Conservation (phyloP, 1,284 basidiomycete genomes). For the Leccinum griseonigrum region DNA sequence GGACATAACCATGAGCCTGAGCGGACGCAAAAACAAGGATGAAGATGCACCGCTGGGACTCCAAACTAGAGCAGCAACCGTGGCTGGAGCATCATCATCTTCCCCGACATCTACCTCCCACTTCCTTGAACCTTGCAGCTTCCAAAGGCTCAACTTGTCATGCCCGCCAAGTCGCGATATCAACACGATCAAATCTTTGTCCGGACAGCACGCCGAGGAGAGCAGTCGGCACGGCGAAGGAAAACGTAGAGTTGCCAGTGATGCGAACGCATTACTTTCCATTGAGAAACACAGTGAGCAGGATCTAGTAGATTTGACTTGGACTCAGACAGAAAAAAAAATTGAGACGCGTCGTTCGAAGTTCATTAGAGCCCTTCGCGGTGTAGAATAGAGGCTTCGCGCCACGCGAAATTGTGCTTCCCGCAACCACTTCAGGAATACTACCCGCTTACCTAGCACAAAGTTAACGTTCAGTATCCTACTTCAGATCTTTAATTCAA, state of each 20-base stretch:
- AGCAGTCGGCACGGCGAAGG: conserved; percentile 57
- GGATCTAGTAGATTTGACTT: neutral
- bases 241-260: conserved; percentile 56
- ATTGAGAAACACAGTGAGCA: conserved; percentile 24
- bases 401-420: conserved; percentile 31
- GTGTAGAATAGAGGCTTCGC: conserved; percentile 15
- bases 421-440: conserved; percentile 10
- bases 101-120: conserved; percentile 71
- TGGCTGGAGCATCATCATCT: conserved; percentile 42
- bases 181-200: conserved; percentile 75
- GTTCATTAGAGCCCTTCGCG: conserved; percentile 25
- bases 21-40: neutral
- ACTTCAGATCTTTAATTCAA: conserved; percentile 1
- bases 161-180: conserved; percentile 61
- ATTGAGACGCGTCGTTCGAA: conserved; percentile 17
- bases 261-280: conserved; percentile 49
- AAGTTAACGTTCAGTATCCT: neutral
- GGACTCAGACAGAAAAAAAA: conserved; percentile 10
- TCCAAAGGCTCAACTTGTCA: conserved; percentile 74
- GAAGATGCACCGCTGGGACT: conserved; percentile 68
- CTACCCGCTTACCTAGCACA: neutral
- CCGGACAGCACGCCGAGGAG: conserved; percentile 71
- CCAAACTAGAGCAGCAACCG: conserved; percentile 66
- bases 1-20: conserved; percentile 13
- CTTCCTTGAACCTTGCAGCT: conserved; percentile 71